phyloP scores from a whole-genome alignment of 1,284 basidiomycete genomes.

The Flammula alnicola region DNA sequence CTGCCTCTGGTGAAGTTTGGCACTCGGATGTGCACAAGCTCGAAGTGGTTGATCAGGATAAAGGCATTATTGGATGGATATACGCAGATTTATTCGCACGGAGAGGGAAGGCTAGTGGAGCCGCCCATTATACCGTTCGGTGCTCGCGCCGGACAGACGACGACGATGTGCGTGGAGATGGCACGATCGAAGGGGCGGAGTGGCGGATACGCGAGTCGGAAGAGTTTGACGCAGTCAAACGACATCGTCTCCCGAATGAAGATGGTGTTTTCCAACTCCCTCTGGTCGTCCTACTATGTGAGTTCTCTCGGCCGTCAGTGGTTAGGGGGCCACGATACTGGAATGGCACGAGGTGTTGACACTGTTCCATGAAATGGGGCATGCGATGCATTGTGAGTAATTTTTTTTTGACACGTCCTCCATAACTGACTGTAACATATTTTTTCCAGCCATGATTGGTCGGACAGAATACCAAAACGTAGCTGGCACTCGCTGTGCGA shows the following conservation, averaged over 20 bases:
- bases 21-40: conserved; percentile 88
- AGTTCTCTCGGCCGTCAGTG: conserved; percentile 75
- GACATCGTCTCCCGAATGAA: conserved; percentile 60
- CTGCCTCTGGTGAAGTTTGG: conserved; percentile 86
- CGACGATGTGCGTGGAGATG: conserved; percentile 80
- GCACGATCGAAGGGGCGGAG: conserved; percentile 47
- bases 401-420: neutral
- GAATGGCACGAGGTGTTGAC: conserved; percentile 96
- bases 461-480: conserved; percentile 98
- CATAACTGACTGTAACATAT: conserved; percentile 8
- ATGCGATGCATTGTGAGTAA: conserved; percentile 95
- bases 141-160: conserved; percentile 93
- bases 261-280: conserved; percentile 86
- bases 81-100: conserved; percentile 93
- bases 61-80: conserved; percentile 90
- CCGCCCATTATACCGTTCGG: conserved; percentile 97
- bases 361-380: conserved; percentile 98
- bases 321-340: conserved; percentile 75
- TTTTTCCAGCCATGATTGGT: conserved; percentile 88
- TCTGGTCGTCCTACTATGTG: conserved; percentile 90
- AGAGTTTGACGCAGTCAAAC: conserved; percentile 64
- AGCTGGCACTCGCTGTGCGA: conserved; percentile 97
- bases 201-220: conserved; percentile 47
- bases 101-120: conserved; percentile 86
- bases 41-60: conserved; percentile 88